Evolutionary conservation across 345 rosid species (phyloP).

Genomic region (Gossypium thurberi): DNA sequence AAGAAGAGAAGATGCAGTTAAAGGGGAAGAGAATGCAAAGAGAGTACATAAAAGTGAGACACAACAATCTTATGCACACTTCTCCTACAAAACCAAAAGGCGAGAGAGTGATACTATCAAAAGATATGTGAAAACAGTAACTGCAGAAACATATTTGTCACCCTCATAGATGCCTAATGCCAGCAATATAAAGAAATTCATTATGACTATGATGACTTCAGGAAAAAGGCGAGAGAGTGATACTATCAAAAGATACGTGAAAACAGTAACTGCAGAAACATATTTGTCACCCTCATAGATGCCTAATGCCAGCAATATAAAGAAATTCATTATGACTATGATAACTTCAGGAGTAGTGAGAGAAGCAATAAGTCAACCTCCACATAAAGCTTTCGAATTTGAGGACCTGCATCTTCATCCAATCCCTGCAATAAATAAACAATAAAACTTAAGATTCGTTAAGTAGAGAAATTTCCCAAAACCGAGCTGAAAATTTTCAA

Average conservation of each 20-base stretch:
- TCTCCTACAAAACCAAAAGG: background rate
- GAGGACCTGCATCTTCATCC: slow-evolving; percentile 81
- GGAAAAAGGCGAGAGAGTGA: background rate
- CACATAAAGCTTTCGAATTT: slow-evolving; percentile 74
- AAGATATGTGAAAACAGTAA: background rate
- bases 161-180: background rate
- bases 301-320: background rate
- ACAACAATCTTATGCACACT: background rate
- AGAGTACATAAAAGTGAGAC: background rate
- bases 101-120: background rate
- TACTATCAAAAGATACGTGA: background rate
- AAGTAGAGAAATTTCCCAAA: background rate
- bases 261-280: background rate
- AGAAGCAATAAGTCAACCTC: slow-evolving; percentile 38
- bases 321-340: background rate
- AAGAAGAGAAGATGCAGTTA: background rate
- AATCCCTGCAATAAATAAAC: slow-evolving; percentile 50
- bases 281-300: background rate
- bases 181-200: background rate
- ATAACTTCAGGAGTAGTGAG: background rate
- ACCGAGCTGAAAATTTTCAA: background rate
- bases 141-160: background rate
- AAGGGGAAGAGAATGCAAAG: background rate
- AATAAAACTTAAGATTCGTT: slow-evolving; percentile 10
- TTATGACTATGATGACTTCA: background rate